phyloP scores from a whole-genome alignment of 2,329 filamentous ascomycete species.

The Fusarium beomiforme region DNA sequence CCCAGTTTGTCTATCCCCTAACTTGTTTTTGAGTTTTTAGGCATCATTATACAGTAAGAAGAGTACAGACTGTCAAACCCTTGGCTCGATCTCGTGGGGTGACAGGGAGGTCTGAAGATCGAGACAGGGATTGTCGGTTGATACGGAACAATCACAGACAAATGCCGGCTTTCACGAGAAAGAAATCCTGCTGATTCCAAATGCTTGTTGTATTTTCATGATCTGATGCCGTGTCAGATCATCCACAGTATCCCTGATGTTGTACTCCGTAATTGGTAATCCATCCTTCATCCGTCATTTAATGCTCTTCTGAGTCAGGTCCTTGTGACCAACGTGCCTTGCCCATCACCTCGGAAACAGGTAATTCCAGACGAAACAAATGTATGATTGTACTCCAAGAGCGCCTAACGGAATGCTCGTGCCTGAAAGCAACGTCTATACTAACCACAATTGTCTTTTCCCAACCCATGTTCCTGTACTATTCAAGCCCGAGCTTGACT shows the following conservation, averaged over 20 bases:
- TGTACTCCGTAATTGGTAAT: background rate
- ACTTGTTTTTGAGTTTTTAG: background rate
- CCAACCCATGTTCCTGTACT: constrained; percentile 17
- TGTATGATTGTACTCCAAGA: background rate
- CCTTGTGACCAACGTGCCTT: background rate
- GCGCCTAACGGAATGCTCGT: constrained; percentile 5
- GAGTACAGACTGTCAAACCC: background rate
- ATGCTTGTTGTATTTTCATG: background rate
- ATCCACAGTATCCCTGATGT: background rate
- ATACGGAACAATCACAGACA: background rate
- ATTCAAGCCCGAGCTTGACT: constrained; percentile 15
- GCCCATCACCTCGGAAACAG: background rate
- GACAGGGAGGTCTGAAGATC: constrained; percentile 34
- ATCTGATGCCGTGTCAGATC: background rate
- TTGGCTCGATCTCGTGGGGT: constrained; percentile 26
- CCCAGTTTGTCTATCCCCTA: background rate
- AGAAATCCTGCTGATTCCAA: background rate
- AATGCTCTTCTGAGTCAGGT: background rate
- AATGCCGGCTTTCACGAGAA: background rate
- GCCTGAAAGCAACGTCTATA: constrained; percentile 28
- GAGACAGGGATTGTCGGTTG: constrained; percentile 19
- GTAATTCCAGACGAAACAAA: background rate
- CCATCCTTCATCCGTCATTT: background rate
- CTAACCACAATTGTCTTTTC: constrained; percentile 2
- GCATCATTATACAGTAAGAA: background rate